These are phyloP conservation scores for Spirogloea muscicola DNA, from an alignment of 139 green algal genomes.

Conservation along the genomic window DNA sequence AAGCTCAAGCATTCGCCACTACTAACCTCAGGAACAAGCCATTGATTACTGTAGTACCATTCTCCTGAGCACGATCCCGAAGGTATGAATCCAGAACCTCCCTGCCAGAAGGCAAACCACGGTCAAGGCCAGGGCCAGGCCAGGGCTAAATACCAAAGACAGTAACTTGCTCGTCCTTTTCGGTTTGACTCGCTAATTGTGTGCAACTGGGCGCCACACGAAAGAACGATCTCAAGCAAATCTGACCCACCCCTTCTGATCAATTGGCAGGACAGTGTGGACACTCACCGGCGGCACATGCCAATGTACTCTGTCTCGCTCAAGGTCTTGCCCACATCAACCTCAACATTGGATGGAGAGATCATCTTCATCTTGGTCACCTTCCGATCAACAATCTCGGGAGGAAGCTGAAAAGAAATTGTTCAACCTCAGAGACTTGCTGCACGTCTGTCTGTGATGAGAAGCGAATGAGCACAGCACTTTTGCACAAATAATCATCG, in stretches of 20 bases:
- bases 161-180: too few relatives aligned
- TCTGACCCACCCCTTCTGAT: not conserved
- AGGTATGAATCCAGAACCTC: conserved; percentile 93
- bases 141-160: conserved; percentile 55
- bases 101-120: not conserved
- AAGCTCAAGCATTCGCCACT: too few relatives aligned
- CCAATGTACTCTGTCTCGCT: conserved; percentile 97
- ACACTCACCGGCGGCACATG: conserved; percentile 78
- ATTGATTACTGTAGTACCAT: conserved; percentile 90
- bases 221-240: not conserved
- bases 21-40: conserved; percentile 83
- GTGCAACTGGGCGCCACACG: not conserved
- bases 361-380: conserved; percentile 99
- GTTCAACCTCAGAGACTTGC: too few relatives aligned
- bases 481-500: too few relatives aligned
- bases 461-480: too few relatives aligned
- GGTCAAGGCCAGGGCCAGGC: too few relatives aligned
- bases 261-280: too few relatives aligned
- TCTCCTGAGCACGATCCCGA: conserved; percentile 77
- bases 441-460: too few relatives aligned
- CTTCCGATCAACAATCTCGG: conserved; percentile 52
- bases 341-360: conserved; percentile 94
- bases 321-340: conserved; percentile 97
- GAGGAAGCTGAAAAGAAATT: conserved; percentile 42
- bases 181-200: not conserved